Evolutionary conservation across 768 basidiomycete genomes (phyloP), one percentile per base, ranked within the genome.

Genomic region (Hericium rajendrae): DNA sequence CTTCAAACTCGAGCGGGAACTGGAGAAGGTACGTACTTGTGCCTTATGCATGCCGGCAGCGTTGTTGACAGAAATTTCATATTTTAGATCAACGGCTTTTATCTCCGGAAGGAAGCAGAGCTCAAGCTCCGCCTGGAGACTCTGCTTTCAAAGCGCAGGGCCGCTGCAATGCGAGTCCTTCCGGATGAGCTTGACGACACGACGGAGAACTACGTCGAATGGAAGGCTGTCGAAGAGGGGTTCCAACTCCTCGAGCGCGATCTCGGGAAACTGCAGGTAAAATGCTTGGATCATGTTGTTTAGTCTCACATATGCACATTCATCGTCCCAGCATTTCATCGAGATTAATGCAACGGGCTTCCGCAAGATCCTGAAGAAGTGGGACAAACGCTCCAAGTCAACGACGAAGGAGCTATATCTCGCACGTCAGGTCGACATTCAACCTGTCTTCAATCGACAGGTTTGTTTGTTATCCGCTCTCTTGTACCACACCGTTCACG

Each of bases 341-440:
- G 97, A 98, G 72, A 88, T 97, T 66, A 99, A 98, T 68, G 97
- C 89, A 6, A 92, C 86, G 10, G 97, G 94, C 3, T 98, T 98
- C 70, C 83, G 94, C 48, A 98, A 98, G 70, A 97, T 98, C 51
- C 72, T 97, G 60, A 98, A 99, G 68, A 99, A 99, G 69, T 99
- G 92, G 80, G 97, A 98, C 72, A 99, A 98, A 72, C 82, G 92
- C 50, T 93, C 93, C 39, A 97, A 86, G 46, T 93, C 91, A 1
- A 84, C 86, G 20, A 98, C 91, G n/a, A 97, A 94, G 68, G 97
- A 99, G 67, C 78, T 98, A 4, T 98, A 98, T 71, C 82, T 99
- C 18, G 83, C 91, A 49, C 84, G 97, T 32, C 97, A 98, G 69
- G 94, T 99, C 2, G 97, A 99, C 63, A 90, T 98, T n/a, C 97